phyloP scores from a whole-genome alignment of 352 stramenopile genomes.

The Phytopythium litorale region DNA sequence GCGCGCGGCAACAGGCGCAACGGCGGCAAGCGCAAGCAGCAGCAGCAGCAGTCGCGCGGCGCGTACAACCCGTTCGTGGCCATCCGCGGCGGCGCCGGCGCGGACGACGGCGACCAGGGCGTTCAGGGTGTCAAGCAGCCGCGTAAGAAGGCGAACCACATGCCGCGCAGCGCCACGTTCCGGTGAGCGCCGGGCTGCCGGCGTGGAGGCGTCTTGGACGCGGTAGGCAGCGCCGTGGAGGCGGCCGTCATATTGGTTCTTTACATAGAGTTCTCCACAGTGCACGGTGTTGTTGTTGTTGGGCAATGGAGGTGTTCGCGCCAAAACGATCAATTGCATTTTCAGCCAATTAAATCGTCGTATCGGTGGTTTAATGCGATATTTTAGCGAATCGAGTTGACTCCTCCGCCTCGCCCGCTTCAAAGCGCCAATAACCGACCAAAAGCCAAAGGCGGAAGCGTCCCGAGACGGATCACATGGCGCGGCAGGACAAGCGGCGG shows the following conservation, averaged over 20 bases:
- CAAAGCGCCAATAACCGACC: not conserved
- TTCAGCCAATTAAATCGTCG: too few relatives aligned
- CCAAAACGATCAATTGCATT: too few relatives aligned
- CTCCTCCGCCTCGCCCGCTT: not conserved
- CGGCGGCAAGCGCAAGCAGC: conserved; percentile 32
- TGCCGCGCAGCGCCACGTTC: conserved; percentile 81
- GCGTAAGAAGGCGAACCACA: conserved; percentile 82
- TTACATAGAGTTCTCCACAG: too few relatives aligned
- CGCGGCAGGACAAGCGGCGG: conserved; percentile 6
- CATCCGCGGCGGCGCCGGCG: conserved; percentile 29
- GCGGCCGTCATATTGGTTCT: too few relatives aligned
- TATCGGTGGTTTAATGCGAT: too few relatives aligned
- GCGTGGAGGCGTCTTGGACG: too few relatives aligned
- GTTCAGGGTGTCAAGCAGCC: conserved; percentile 25
- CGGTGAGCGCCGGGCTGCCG: conserved; percentile 33
- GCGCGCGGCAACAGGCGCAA: conserved; percentile 7
- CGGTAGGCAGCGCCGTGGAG: too few relatives aligned
- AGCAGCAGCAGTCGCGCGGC: conserved; percentile 33
- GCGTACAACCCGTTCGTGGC: conserved; percentile 80
- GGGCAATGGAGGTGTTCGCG: too few relatives aligned
- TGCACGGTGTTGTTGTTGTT: too few relatives aligned
- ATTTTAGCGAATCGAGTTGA: too few relatives aligned
- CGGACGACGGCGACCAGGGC: conserved; percentile 5
- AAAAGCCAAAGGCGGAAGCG: not conserved
- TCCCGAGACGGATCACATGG: not conserved